Conservation (phyloP, 768 basidiomycete genomes). For the Kwoniella sp. region DNA sequence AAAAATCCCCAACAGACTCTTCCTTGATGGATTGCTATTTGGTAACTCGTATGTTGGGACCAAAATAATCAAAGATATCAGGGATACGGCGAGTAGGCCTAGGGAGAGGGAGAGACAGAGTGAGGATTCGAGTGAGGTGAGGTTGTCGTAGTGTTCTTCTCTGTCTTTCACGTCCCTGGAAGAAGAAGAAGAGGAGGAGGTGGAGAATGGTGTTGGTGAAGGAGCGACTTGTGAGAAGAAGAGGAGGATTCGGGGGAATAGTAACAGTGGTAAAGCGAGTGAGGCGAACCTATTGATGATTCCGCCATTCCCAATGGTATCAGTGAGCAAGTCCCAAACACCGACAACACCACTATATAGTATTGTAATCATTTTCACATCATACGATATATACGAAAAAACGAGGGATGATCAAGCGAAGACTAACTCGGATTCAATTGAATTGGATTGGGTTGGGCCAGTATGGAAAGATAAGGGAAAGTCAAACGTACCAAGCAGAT, state of each 20-base stretch:
- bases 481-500: conserved; percentile 48
- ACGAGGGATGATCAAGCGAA: no score
- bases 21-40: conserved; percentile 34
- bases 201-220: conserved; percentile 15
- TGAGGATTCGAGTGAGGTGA: conserved; percentile 49
- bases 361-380: no score
- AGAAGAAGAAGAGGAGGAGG: background rate
- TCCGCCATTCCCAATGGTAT: no score
- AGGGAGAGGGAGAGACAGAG: conserved; percentile 38
- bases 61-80: conserved; percentile 37
- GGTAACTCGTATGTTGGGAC: conserved; percentile 37
- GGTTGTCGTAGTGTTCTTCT: conserved; percentile 49
- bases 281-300: conserved; percentile 44
- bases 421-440: no score
- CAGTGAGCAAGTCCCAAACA: no score
- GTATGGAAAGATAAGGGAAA: no score
- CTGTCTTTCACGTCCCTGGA: conserved; percentile 2
- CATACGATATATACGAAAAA: no score
- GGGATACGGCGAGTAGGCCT: conserved; percentile 31
- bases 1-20: conserved; percentile 39
- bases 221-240: conserved; percentile 53
- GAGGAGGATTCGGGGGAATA: conserved; percentile 54
- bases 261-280: conserved; percentile 47
- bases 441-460: no score
- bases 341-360: no score